phyloP scores from a whole-genome alignment of 208 protist species.

The Wallacemonas sp. region DNA sequence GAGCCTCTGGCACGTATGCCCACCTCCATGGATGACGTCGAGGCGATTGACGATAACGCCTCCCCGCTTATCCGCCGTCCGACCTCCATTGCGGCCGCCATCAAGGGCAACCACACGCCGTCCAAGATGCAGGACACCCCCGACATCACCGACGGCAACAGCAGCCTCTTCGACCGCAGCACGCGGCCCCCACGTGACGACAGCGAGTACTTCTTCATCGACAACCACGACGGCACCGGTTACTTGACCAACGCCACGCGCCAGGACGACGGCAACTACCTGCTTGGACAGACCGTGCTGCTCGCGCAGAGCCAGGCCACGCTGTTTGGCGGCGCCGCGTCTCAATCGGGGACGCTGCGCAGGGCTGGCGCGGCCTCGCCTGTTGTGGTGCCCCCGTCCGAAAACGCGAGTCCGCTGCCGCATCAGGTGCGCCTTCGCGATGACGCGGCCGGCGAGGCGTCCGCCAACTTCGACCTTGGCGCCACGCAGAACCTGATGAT shows the following conservation, averaged over 20 bases:
- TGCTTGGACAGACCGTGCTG: conserved; percentile 51
- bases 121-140: not conserved
- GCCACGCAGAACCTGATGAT: conserved; percentile 15
- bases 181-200: not conserved
- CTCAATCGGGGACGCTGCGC: too few species aligned
- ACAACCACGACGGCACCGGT: conserved; percentile 63
- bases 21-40: not conserved
- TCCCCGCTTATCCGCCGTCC: not conserved
- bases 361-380: conserved; percentile 10
- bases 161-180: conserved; percentile 6
- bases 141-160: not conserved
- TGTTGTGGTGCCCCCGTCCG: conserved; percentile 19
- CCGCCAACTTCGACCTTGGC: conserved; percentile 6
- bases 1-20: not conserved
- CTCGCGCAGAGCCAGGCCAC: conserved; percentile 37
- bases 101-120: conserved; percentile 1
- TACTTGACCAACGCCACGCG: conserved; percentile 46
- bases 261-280: conserved; percentile 45
- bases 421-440: conserved; percentile 7
- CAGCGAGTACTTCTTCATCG: conserved; percentile 51
- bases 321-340: not conserved
- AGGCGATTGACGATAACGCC: not conserved
- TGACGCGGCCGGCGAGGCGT: not conserved
- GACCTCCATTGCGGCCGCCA: conserved; percentile 2
- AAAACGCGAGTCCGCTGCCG: conserved; percentile 3